These are phyloP conservation scores for Datura wrightii DNA, from an alignment of 257 asterid species.

Conservation along the genomic window DNA sequence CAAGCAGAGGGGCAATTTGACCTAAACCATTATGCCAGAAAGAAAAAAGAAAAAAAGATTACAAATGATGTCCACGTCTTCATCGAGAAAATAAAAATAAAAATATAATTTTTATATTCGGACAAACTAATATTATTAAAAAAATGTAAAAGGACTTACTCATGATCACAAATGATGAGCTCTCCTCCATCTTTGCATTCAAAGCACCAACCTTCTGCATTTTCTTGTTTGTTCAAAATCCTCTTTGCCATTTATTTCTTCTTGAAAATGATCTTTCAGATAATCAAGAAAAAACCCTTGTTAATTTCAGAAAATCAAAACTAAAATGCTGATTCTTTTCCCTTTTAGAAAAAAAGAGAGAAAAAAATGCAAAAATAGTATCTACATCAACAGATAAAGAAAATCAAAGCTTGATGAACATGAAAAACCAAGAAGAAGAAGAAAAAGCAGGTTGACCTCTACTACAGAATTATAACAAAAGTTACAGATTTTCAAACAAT, in stretches of 20 bases:
- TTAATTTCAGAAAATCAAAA: background rate
- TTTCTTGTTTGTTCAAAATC: conserved; percentile 50
- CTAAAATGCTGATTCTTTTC: background rate
- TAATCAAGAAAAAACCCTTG: background rate
- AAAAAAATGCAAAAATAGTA: background rate
- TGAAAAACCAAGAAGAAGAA: background rate
- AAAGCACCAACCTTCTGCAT: conserved; percentile 79
- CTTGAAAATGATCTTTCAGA: background rate
- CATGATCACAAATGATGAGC: conserved; percentile 67
- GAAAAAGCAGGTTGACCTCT: too few species aligned
- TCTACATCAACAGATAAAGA: background rate
- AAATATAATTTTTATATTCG: background rate
- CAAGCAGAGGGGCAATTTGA: conserved; percentile 11
- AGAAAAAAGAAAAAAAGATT: too few species aligned
- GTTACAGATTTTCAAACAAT: background rate
- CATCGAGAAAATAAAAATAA: background rate
- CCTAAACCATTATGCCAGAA: too few species aligned
- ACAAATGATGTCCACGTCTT: conserved; percentile 25
- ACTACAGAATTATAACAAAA: background rate
- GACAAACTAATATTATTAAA: background rate
- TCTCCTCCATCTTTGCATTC: conserved; percentile 84
- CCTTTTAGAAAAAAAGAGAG: background rate
- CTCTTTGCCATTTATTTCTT: conserved; percentile 25
- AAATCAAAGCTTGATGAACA: too few species aligned
- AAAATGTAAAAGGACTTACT: conserved; percentile 43